Evolutionary conservation across 495 filamentous ascomycete genomes (phyloP), one percentile per base, ranked within the genome.

Genomic region (Trypethelium eluteriae): DNA sequence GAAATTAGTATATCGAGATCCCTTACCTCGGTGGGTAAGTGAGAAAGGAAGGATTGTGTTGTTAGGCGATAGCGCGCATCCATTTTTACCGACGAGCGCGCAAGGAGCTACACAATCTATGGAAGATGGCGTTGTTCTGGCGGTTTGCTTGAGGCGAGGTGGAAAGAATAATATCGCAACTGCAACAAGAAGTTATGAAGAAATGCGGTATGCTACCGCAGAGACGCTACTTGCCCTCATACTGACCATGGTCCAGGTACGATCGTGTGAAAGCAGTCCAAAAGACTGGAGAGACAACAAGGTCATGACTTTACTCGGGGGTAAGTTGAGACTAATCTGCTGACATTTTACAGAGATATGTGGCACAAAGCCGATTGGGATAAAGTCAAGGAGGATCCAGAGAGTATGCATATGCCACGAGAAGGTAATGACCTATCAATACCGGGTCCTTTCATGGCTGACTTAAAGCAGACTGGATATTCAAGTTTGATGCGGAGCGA

Each of bases 81-180:
- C 88, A 0, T 90, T 91, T 73, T 77, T 91, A 3, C 88, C 88
- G 0, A 89, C 87, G 11, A 86, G 83, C 3, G 84, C 84, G n/a
- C 85, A 90, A 67, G 89, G 89, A 0, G 89, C 86, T 0, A 88
- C 83, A 38, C 85, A 89, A 70, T 86, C 88, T 0, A 85, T 91
- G 68, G 89, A 92, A 70, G 89, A 91, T 73, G 89, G 84, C 2
- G 83, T 84, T 1, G 85, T 84, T 1, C 72, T 91, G 5, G 88
- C 88, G 5, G 81, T 85, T 6, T 87, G 84, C 63, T 76, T 92
- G 64, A 77, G 80, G 68, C 74, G 79, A 38, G 84, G 77, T 6
- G 85, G 85, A 1, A 85, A 84, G 68, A 76, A 68, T 0, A 79
- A 82, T 63, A 72, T 86, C 3, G 75, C 74, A 0, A 72, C 67